Evolutionary conservation across 202 grass and related monocot species (phyloP), one percentile per base, ranked within the genome.

Genomic region (Carex arenaria): DNA sequence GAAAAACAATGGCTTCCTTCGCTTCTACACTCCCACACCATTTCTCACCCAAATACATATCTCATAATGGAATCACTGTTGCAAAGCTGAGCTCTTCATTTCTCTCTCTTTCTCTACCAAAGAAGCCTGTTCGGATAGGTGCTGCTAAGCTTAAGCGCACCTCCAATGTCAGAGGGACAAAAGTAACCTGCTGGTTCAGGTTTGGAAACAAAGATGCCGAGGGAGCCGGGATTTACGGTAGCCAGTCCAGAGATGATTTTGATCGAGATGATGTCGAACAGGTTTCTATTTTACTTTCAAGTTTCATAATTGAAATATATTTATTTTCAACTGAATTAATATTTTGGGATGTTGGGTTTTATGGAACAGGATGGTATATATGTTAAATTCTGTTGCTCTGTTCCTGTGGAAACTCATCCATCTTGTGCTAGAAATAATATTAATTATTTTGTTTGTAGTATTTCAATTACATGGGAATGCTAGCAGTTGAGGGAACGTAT

Each of bases 391-490:
- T 81, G 0, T 64, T 64, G 13, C 32, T 40, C 2, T 26, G 4
- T 65, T 66, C 52, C 34, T 28, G 5, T 82, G 23, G 23, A 49
- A 54, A 67, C 47, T 82, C 4, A 10, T 4, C 7, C 30, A 67
- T 15, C 14, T 9, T 67, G 32, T 42, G 65, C 15, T 68, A n/a
- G 15, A 38, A 67, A 7, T 18, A 38, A 42, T 8, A 42, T 40
- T 42, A 18, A 67, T 11, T 7, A 17, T 54, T 20, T 19, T 17
- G 20, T 51, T 76, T 75, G 79, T 85, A 95, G 96, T 99, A 96
- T 82, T 96, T 96, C 91, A 94, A 99, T 83, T 99, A 99, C 84
- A 99, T 96, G 96, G 96, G 96, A 72, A 99, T 99, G 96, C 93
- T 99, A 70, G 96, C 96, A 79, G 93, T 96, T 74, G 96, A 99